These are phyloP conservation scores for Trametes pubescens DNA, from an alignment of 1,284 basidiomycete genomes.

Conservation along the genomic window DNA sequence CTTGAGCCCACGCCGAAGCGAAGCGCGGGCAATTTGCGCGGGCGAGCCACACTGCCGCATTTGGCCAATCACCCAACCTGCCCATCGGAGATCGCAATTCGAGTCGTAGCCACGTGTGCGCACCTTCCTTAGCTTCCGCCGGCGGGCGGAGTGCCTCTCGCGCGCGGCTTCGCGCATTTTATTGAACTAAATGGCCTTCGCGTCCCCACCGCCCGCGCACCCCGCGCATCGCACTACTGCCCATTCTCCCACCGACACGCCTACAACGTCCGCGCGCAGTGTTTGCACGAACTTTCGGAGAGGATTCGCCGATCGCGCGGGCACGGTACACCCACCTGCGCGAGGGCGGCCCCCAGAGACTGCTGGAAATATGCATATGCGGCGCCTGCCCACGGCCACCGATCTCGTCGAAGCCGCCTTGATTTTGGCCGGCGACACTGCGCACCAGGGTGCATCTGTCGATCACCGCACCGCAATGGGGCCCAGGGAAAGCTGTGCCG, in stretches of 20 bases:
- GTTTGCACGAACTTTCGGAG: slow-evolving; percentile 12
- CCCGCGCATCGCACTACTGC: neutral
- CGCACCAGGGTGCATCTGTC: slow-evolving; percentile 23
- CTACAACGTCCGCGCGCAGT: neutral
- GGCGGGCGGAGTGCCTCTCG: slow-evolving; percentile 2
- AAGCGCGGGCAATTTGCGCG: slow-evolving; percentile 24
- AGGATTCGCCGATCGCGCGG: slow-evolving; percentile 8
- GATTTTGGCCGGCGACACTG: slow-evolving; percentile 25
- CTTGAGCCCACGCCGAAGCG: neutral
- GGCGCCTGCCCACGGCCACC: neutral
- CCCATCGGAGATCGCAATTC: slow-evolving; percentile 22
- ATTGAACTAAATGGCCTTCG: neutral
- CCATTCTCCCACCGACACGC: neutral
- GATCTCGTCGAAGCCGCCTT: neutral
- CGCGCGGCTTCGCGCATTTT: neutral
- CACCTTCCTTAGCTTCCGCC: too few relatives aligned
- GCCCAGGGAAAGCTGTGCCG: slow-evolving; percentile 27
- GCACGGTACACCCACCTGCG: too few relatives aligned
- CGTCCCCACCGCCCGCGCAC: neutral
- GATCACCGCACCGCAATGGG: slow-evolving; percentile 29
- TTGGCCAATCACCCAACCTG: slow-evolving; percentile 26
- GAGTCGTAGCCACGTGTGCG: slow-evolving; percentile 22
- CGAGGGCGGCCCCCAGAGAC: slow-evolving; percentile 15
- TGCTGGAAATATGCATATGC: neutral
- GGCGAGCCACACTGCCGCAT: slow-evolving; percentile 13